Evolutionary conservation across 257 asterid genomes (phyloP).

Genomic region (Cinchona pubescens): DNA sequence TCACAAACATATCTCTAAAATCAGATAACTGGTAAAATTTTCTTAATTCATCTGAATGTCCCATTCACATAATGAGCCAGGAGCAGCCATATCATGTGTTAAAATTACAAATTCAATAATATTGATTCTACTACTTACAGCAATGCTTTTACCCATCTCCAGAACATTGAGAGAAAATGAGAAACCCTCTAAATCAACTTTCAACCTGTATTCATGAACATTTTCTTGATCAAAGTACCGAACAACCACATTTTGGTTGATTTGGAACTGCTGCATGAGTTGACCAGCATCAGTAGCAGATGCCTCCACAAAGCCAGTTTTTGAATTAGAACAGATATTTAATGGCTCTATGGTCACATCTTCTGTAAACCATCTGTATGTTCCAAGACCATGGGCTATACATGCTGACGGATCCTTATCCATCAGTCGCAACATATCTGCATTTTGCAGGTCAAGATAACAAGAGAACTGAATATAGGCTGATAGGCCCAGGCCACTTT

Average conservation of each 20-base stretch:
- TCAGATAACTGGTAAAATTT: background rate
- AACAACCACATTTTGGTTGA: conserved; percentile 52
- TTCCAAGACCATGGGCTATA: conserved; percentile 86
- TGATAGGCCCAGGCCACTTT: conserved; percentile 76
- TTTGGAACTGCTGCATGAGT: conserved; percentile 49
- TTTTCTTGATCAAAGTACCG: conserved; percentile 39
- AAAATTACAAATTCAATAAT: background rate
- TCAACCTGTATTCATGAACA: conserved; percentile 45
- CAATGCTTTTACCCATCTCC: conserved; percentile 59
- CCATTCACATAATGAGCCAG: background rate
- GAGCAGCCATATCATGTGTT: background rate
- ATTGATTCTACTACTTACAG: conserved; percentile 43
- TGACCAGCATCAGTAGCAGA: conserved; percentile 66
- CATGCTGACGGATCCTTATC: conserved; percentile 40
- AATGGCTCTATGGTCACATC: conserved; percentile 54
- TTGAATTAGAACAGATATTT: conserved; percentile 40
- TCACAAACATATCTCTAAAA: background rate
- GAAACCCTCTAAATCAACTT: conserved; percentile 44
- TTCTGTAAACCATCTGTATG: conserved; percentile 86
- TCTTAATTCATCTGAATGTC: background rate
- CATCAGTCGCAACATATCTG: conserved; percentile 44
- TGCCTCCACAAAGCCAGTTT: conserved; percentile 51
- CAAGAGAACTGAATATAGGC: conserved; percentile 71
- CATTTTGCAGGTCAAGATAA: conserved; percentile 66
- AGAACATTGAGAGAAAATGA: conserved; percentile 54